Conservation (phyloP, 1,139 yeast genomes). For the Diutina mesorugosa region DNA sequence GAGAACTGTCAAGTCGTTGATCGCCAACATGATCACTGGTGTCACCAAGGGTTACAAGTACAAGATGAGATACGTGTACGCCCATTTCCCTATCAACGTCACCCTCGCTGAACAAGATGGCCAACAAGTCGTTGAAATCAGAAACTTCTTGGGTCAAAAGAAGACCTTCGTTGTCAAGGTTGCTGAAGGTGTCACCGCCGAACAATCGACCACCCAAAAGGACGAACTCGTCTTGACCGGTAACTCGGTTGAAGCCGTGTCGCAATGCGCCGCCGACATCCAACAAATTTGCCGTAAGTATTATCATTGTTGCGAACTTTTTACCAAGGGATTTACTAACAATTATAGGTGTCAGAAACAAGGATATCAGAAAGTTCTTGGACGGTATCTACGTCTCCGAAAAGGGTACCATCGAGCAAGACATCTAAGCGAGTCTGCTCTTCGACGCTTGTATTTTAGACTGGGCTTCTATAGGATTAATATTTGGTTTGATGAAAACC, state of each 20-base stretch:
- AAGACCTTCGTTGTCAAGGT: conserved; percentile 79
- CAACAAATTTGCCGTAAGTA: conserved; percentile 82
- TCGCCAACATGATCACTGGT: conserved; percentile 93
- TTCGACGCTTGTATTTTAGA: conserved; percentile 2
- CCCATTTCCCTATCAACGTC: conserved; percentile 99
- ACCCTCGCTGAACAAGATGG: conserved; percentile 73
- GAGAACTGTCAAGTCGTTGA: conserved; percentile 95
- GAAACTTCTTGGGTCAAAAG: conserved; percentile 99
- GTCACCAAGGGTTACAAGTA: conserved; percentile 98
- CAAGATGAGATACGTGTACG: conserved; percentile 99
- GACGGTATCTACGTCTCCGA: conserved; percentile 99
- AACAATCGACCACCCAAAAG: conserved; percentile 74
- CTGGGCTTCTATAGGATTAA: conserved; percentile 11
- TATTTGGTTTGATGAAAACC: conserved; percentile 18
- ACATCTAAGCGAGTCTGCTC: conserved; percentile 21
- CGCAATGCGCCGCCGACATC: conserved; percentile 97
- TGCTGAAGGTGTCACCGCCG: conserved; percentile 81
- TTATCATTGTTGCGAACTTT: neutral
- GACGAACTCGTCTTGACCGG: conserved; percentile 90
- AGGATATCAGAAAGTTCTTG: conserved; percentile 99
- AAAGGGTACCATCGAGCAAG: conserved; percentile 77
- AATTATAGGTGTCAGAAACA: conserved; percentile 68
- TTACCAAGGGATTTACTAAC: neutral
- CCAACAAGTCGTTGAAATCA: conserved; percentile 75
- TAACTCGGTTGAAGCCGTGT: conserved; percentile 95